Evolutionary conservation across 228 moss, liverwort and hornwort genomes (phyloP), one percentile per base, ranked within the genome.

Genomic region (Sphagnum magellanicum): DNA sequence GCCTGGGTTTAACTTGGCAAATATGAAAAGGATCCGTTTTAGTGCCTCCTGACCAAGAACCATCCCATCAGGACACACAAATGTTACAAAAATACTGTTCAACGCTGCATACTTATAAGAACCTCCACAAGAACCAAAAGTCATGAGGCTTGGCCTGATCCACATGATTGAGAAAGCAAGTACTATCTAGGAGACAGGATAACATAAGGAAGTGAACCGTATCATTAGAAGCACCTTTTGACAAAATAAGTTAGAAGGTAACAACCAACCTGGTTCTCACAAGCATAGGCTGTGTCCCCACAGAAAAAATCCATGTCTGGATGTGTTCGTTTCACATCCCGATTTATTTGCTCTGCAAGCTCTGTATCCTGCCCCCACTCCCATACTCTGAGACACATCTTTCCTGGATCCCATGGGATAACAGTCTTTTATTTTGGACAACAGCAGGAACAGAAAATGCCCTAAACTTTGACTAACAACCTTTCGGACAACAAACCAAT

Each of bases 281-380:
- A 79, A 6, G 98, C 98, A 71, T 82, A 90, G 13, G 77, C 77
- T 50, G 89, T 81, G 50, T 90, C 98, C 62, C 98, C 98, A 59
- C 98, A 98, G 74, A 98, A 98, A 66, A 98, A 98, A 70, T 93
- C 90, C 81, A 98, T 98, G 73, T 98, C 98, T 15, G 94, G 98
- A 82, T 98, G 98, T 14, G 98, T 98, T 14, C 98, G 83, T 71
- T 94, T 94, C 55, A 98, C 94, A 74, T 98, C 98, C 68, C 98
- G 85, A 66, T 93, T 94, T 66, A 98, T 98, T 75, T 98, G 98
- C 74, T 98, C 94, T 67, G 93, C 90, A 59, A 98, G 78, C 76
- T 93, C 96, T 5, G 93, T 83, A 76, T 93, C 96, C 96, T 95
- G 86, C 66, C 50, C 55, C 32, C 32, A 32, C 32, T 32, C 32